Evolutionary conservation across 805 yeast species (phyloP), one percentile per base, ranked within the genome.

Genomic region (Candida hungchunana): DNA sequence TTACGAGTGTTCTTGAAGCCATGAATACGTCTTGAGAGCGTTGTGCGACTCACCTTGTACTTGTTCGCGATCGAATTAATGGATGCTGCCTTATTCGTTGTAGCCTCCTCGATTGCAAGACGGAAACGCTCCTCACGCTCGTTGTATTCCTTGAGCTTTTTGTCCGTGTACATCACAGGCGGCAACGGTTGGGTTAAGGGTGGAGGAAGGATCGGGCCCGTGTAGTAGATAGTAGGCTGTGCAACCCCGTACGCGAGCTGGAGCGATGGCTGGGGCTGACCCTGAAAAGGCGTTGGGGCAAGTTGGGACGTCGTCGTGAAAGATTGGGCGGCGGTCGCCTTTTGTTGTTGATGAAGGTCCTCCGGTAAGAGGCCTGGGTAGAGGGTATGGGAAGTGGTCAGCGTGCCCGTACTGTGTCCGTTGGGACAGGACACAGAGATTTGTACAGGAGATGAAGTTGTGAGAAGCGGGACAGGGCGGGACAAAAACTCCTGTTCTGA

Each of bases 61-160:
- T 51, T 53, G 33, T 48, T 51, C n/a, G 58, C 58, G 21, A 53
- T 50, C 29, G 56, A 51, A 39, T 51, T 51, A 36, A 53, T 47
- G 4, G 58, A 53, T 4, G 55, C 53, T 2, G 51, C 35, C 30
- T 44, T 50, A 39, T 53, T 47, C 9, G 42, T 38, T 8, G 53
- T 46, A 7, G 55, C 55, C 37, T 53, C 58, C 18, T 45, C 50
- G 22, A 53, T 50, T 6, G 58, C 58, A 7, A 48, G 41, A 26
- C 54, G 38, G 40, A 53, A 53, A 9, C 56, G 39, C 28, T 48
- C 55, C 30, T 53, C 58, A 21, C 58, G 47, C 31, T 51, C 56
- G 39, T 53, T 53, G 37, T 53, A 53, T 32, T 51, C 54, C 31
- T 53, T 51, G n/a, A 53, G 42, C 37, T 53, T 53, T 29, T 46